Percentiles rank a stretch among this genome's conserved stretches.
phyloP scores from a whole-genome alignment of 2,329 filamentous ascomycete genomes.

The Neurospora sp. region DNA sequence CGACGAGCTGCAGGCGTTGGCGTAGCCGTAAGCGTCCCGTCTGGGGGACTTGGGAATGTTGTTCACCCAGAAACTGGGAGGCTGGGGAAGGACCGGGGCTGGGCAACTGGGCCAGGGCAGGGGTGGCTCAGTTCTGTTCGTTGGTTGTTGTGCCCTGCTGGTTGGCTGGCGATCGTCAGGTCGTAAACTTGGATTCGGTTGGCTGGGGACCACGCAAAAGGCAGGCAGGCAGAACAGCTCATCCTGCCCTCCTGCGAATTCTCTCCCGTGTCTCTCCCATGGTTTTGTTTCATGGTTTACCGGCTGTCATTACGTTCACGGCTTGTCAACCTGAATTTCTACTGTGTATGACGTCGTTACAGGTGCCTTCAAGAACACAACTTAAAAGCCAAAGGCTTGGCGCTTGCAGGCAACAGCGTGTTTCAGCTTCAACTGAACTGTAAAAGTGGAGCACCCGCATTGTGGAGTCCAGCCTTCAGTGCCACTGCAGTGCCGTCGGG shows the following conservation, averaged over 20 bases:
- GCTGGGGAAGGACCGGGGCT: slow-evolving; percentile 6
- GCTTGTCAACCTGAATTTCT: background rate
- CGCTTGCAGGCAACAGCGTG: background rate
- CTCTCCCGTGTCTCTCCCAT: background rate
- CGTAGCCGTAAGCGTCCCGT: background rate
- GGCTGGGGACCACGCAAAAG: background rate
- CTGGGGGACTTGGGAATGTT: background rate
- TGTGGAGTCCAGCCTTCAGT: background rate
- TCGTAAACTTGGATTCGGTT: background rate
- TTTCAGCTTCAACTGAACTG: background rate
- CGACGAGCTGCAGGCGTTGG: background rate
- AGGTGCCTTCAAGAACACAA: background rate
- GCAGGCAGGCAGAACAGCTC: background rate
- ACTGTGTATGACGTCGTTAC: background rate
- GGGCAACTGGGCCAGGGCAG: background rate
- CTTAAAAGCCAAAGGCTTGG: background rate
- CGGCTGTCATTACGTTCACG: background rate
- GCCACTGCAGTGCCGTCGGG: background rate
- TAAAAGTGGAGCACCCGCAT: background rate
- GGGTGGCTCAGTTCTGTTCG: background rate
- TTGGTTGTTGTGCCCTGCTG: background rate
- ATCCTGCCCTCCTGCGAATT: background rate
- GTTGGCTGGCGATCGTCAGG: background rate
- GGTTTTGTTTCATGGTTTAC: background rate
- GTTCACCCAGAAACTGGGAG: slow-evolving; percentile 20